phyloP scores from a whole-genome alignment of 176 grass and related monocot species.

The Zea luxurians region DNA sequence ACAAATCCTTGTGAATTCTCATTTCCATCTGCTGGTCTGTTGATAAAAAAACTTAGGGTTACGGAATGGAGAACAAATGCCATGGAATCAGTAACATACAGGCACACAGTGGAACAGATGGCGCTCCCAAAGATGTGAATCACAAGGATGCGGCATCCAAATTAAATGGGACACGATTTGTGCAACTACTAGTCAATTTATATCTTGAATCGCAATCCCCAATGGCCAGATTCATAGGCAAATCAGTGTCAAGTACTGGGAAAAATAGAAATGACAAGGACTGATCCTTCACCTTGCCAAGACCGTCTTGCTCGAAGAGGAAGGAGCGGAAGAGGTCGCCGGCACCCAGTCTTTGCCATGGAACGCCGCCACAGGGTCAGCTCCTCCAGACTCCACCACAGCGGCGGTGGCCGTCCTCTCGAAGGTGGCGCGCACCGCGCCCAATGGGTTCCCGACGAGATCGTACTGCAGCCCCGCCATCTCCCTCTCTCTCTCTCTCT shows the following conservation, averaged over 20 bases:
- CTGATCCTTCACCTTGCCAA: slow-evolving; percentile 43
- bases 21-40: too few species aligned
- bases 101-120: slow-evolving; percentile 79
- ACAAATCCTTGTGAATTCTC: too few species aligned
- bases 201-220: background rate
- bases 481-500: too few species aligned
- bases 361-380: slow-evolving; percentile 62
- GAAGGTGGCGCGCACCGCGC: too few species aligned
- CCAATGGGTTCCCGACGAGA: too few species aligned
- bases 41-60: too few species aligned
- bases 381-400: slow-evolving; percentile 32
- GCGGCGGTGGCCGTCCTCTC: slow-evolving; percentile 49
- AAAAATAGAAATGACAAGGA: background rate
- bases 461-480: too few species aligned
- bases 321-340: slow-evolving; percentile 70
- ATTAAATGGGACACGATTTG: background rate
- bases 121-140: slow-evolving; percentile 84
- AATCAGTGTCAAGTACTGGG: background rate
- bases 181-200: background rate
- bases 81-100: slow-evolving; percentile 45
- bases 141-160: slow-evolving; percentile 47
- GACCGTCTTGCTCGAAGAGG: too few species aligned
- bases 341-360: slow-evolving; percentile 77
- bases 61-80: too few species aligned
- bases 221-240: background rate